These are phyloP conservation scores for Elaeis oleifera DNA, from an alignment of 202 grass and related monocot genomes.

Conservation along the genomic window DNA sequence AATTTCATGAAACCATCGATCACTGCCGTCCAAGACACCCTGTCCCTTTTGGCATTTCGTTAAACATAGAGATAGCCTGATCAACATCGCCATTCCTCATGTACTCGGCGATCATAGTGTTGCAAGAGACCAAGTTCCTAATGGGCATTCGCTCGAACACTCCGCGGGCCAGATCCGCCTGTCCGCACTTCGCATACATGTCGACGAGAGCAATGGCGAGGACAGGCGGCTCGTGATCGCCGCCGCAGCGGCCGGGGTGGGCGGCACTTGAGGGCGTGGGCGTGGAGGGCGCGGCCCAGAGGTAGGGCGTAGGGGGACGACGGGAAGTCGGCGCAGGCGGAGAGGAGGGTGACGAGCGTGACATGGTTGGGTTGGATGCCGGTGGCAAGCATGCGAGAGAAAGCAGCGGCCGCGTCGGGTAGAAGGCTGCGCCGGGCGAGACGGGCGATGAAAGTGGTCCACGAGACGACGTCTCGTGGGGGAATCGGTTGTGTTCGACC, in stretches of 20 bases:
- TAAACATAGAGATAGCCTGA: constrained; percentile 1
- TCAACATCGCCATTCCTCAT: constrained; percentile 18
- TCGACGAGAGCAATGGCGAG: constrained; percentile 17
- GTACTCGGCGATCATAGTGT: constrained; percentile 22
- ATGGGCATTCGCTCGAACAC: constrained; percentile 24
- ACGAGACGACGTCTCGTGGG: constrained; percentile 37
- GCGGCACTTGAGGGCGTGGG: constrained; percentile 10
- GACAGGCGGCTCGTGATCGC: neutral
- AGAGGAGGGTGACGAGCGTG: constrained; percentile 23
- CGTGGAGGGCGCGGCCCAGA: constrained; percentile 11
- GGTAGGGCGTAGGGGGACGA: constrained; percentile 29
- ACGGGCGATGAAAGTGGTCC: constrained; percentile 45
- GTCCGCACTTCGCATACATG: constrained; percentile 15
- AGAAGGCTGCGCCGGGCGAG: constrained; percentile 39
- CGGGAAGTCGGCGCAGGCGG: constrained; percentile 25
- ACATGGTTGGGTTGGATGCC: constrained; percentile 14
- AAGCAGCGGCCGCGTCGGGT: constrained; percentile 13
- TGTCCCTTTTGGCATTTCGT: constrained; percentile 7
- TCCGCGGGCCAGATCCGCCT: neutral
- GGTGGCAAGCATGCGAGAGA: constrained; percentile 28
- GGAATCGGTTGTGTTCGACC: neutral
- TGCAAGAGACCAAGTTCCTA: constrained; percentile 10
- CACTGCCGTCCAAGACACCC: constrained; percentile 21
- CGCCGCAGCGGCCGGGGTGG: neutral
- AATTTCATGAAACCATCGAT: constrained; percentile 24